Conservation (phyloP, 441 rosid genomes). For the Gossypium trilobum region DNA sequence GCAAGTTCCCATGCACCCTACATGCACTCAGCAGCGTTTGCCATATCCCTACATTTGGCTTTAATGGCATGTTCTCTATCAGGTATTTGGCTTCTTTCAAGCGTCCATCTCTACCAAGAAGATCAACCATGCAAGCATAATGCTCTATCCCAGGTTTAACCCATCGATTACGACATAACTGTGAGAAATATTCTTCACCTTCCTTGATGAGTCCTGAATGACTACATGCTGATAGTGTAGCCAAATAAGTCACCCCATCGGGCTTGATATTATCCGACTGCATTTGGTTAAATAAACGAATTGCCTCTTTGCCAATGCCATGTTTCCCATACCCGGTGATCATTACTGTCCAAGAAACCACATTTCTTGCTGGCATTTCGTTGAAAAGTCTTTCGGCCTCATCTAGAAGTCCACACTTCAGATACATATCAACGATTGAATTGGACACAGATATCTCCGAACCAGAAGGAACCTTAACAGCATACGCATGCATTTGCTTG, state of each 20-base stretch:
- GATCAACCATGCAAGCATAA: slow-evolving; percentile 77
- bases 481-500: slow-evolving; percentile 67
- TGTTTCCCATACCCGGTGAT: slow-evolving; percentile 85
- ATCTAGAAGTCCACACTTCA: slow-evolving; percentile 62
- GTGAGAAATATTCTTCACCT: slow-evolving; percentile 47
- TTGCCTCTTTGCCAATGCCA: slow-evolving; percentile 64
- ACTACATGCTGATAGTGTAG: slow-evolving; percentile 73
- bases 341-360: slow-evolving; percentile 82
- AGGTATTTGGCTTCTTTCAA: slow-evolving; percentile 61
- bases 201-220: slow-evolving; percentile 68
- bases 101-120: slow-evolving; percentile 67
- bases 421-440: slow-evolving; percentile 74
- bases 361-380: slow-evolving; percentile 50
- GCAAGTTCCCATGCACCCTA: slow-evolving; percentile 53
- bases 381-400: slow-evolving; percentile 53
- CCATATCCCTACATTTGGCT: slow-evolving; percentile 69
- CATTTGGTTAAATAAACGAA: slow-evolving; percentile 46
- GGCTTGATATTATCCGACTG: slow-evolving; percentile 41
- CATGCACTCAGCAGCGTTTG: slow-evolving; percentile 84
- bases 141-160: slow-evolving; percentile 62
- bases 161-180: slow-evolving; percentile 29
- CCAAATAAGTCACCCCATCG: slow-evolving; percentile 68
- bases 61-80: slow-evolving; percentile 55
- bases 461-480: slow-evolving; percentile 55
- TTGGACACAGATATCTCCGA: slow-evolving; percentile 53